These are phyloP conservation scores for Hypholoma fasciculare DNA, from an alignment of 768 basidiomycete genomes.

Conservation along the genomic window DNA sequence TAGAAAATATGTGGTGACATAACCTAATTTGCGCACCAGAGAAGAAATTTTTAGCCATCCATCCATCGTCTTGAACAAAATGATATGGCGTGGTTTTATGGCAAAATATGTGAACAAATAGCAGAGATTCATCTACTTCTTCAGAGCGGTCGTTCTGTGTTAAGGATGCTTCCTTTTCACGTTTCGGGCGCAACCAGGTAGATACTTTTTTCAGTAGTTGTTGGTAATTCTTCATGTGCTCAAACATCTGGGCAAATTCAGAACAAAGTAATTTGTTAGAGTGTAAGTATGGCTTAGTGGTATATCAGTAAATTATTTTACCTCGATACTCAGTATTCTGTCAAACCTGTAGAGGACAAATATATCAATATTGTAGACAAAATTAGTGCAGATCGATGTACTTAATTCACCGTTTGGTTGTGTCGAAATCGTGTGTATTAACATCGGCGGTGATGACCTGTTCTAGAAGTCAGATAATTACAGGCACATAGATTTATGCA, in stretches of 20 bases:
- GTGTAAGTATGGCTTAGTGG: not conserved
- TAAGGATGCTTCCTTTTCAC: not conserved
- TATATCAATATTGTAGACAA: too few species aligned
- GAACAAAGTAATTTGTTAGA: too few species aligned
- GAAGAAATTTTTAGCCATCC: conserved; percentile 79
- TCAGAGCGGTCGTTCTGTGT: not conserved
- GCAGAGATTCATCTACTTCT: conserved; percentile 40
- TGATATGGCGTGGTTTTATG: conserved; percentile 65
- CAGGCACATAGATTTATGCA: not conserved
- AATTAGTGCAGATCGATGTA: not conserved
- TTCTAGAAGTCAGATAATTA: not conserved
- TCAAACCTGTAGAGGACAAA: conserved; percentile 50
- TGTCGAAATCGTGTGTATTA: conserved; percentile 58
- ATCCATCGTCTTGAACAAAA: conserved; percentile 67
- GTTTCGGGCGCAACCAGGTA: conserved; percentile 57
- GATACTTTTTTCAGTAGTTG: conserved; percentile 59
- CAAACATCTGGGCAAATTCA: conserved; percentile 51
- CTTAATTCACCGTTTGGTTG: conserved; percentile 42
- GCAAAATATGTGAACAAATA: conserved; percentile 76
- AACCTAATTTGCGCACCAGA: conserved; percentile 35
- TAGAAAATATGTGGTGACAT: not conserved
- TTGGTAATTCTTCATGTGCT: conserved; percentile 79
- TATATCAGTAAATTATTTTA: conserved; percentile 17
- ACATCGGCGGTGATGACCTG: conserved; percentile 72
- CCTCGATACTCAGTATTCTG: conserved; percentile 70